A percentile compares a stretch with the other conserved stretches of the same genome.
These are phyloP conservation scores for Leccinum rimulosum DNA, from an alignment of 768 basidiomycete species.

Conservation along the genomic window DNA sequence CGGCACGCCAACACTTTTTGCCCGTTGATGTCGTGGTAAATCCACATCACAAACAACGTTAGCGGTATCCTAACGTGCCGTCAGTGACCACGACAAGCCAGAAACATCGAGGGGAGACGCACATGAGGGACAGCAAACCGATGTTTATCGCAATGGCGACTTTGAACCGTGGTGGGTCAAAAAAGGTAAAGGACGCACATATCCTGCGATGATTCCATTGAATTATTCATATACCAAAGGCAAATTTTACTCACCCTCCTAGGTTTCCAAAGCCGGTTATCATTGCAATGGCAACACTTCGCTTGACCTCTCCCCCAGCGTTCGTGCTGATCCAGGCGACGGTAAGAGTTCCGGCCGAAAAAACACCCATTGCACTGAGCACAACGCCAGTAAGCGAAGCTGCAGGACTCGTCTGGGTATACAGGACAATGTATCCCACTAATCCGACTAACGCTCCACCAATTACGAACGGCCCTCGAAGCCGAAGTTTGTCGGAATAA, in stretches of 20 bases:
- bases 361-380: conserved; percentile 48
- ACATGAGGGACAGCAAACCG: conserved; percentile 26
- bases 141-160: conserved; percentile 32
- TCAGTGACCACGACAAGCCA: conserved; percentile 26
- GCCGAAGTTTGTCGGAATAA: conserved; percentile 39
- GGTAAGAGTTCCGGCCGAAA: conserved; percentile 39
- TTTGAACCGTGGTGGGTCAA: conserved; percentile 36
- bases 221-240: neutral
- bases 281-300: conserved; percentile 48
- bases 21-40: conserved; percentile 46
- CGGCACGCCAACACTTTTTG: conserved; percentile 42
- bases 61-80: conserved; percentile 34
- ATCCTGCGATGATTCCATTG: conserved; percentile 25
- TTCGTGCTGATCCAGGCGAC: conserved; percentile 54
- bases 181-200: conserved; percentile 40
- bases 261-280: conserved; percentile 55
- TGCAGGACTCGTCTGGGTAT: conserved; percentile 27
- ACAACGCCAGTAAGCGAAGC: conserved; percentile 42
- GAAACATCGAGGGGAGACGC: conserved; percentile 9
- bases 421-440: conserved; percentile 48
- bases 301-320: conserved; percentile 52
- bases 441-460: conserved; percentile 37
- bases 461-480: conserved; percentile 50
- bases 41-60: conserved; percentile 41
- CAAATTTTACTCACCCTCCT: conserved; percentile 41